Percentiles rank a stretch among this genome's conserved stretches.
Evolutionary conservation across 78 protist species (phyloP).

Genomic region (Dictyostelium capitatum): DNA sequence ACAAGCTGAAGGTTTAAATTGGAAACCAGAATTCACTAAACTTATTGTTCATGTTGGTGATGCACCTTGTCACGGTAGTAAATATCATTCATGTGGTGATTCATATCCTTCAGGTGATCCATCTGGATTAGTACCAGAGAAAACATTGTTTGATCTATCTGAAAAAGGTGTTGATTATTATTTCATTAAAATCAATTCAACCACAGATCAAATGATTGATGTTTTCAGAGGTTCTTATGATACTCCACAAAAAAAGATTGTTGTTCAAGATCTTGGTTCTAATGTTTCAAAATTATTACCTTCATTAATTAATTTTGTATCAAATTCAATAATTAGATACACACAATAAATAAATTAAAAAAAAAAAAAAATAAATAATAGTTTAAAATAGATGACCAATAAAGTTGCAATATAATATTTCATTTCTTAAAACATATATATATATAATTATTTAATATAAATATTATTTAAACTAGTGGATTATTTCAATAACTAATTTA

Average conservation of each 20-base stretch:
- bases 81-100: background rate
- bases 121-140: background rate
- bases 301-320: background rate
- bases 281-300: background rate
- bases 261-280: background rate
- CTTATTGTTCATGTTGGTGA: constrained; percentile 22
- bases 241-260: constrained; percentile 4
- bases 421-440: no score
- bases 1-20: background rate
- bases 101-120: background rate
- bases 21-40: background rate
- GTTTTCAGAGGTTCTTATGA: background rate
- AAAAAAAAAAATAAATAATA: no score
- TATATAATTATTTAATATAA: no score
- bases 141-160: background rate
- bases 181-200: background rate
- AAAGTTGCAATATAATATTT: no score
- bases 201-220: background rate
- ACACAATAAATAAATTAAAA: no score
- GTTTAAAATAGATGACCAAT: no score
- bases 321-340: no score
- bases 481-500: no score
- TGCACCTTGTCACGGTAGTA: constrained; percentile 21
- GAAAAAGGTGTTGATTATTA: background rate
- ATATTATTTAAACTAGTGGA: no score